Conservation (phyloP, 2,329 filamentous ascomycete species). For the Cylindrodendrum hubeiense region DNA sequence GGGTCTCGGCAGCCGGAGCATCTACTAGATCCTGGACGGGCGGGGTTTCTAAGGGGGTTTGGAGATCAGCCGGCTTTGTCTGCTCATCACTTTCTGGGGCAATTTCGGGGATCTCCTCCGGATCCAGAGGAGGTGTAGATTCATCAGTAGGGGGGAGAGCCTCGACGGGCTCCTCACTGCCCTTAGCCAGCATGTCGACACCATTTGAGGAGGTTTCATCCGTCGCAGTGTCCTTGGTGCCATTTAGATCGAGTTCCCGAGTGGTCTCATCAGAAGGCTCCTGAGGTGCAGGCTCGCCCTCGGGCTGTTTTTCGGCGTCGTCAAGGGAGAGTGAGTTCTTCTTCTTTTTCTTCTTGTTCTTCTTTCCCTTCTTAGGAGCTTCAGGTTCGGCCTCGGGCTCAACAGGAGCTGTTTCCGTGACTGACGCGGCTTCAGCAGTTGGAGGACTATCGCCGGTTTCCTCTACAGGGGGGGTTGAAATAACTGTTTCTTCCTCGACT, state of each 20-base stretch:
- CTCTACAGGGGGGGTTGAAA: conserved; percentile 1
- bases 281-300: conserved; percentile 25
- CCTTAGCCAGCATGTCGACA: conserved; percentile 17
- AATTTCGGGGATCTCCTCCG: conserved; percentile 36
- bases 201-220: conserved; percentile 22
- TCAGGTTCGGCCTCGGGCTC: conserved; percentile 17
- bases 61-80: conserved; percentile 42
- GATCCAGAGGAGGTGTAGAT: conserved; percentile 18
- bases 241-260: conserved; percentile 7
- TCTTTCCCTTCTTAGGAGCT: conserved; percentile 46
- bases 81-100: conserved; percentile 37
- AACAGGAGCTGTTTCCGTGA: conserved; percentile 13
- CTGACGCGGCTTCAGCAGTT: conserved; percentile 16
- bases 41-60: conserved; percentile 37
- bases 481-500: conserved; percentile 40
- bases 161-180: conserved; percentile 18
- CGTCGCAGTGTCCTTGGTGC: conserved; percentile 8
- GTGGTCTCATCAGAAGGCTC: conserved; percentile 17
- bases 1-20: conserved; percentile 27
- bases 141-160: conserved; percentile 21
- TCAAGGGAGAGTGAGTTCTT: conserved; percentile 33
- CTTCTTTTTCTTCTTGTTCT: conserved; percentile 54
- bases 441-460: neutral
- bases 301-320: conserved; percentile 30
- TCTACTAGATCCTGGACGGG: conserved; percentile 35